These are phyloP conservation scores for Pichia scutulata DNA, from an alignment of 805 yeast genomes.

Conservation along the genomic window DNA sequence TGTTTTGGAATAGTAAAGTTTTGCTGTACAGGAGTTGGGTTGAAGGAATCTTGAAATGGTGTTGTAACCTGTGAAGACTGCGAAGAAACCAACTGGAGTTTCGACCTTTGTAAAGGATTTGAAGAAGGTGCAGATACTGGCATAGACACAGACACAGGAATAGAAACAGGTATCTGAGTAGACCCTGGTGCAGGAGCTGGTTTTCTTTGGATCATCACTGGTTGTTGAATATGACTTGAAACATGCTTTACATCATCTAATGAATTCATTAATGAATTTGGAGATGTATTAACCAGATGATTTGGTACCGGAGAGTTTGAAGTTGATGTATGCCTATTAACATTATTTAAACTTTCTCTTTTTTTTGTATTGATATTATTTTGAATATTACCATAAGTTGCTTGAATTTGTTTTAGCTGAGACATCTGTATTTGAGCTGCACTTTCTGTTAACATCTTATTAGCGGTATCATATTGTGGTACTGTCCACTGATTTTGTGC, in stretches of 20 bases:
- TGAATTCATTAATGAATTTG: neutral
- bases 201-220: neutral
- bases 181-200: neutral
- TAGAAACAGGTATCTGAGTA: neutral
- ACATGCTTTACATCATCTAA: neutral
- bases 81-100: neutral
- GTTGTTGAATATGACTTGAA: neutral
- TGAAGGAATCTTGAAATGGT: slow-evolving; percentile 2
- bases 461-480: neutral
- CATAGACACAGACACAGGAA: neutral
- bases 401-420: slow-evolving; percentile 22
- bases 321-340: neutral
- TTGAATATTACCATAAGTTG: slow-evolving; percentile 25
- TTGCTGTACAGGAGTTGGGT: neutral
- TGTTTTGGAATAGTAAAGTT: neutral
- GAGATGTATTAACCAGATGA: neutral
- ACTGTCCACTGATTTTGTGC: neutral
- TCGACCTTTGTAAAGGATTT: neutral
- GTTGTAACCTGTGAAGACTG: slow-evolving; percentile 8
- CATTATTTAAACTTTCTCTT: slow-evolving; percentile 6
- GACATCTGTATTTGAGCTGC: slow-evolving; percentile 15
- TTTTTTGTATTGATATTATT: slow-evolving; percentile 18
- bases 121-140: neutral
- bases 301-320: neutral
- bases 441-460: slow-evolving; percentile 13